Conservation (phyloP, 352 stramenopile genomes). For the Globisporangium camurandrum region DNA sequence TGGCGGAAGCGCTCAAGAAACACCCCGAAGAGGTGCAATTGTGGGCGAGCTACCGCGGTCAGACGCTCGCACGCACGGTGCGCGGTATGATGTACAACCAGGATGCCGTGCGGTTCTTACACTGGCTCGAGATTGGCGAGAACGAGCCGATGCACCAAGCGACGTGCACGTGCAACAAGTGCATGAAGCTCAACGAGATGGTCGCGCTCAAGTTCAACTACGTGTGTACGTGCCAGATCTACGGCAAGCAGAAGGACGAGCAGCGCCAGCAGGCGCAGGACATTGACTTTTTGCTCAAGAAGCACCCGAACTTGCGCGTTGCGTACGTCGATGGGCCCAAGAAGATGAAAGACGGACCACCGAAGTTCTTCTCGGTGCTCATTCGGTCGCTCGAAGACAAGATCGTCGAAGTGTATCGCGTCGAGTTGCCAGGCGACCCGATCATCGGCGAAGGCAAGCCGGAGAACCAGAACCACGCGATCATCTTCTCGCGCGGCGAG, state of each 20-base stretch:
- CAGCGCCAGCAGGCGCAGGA: slow-evolving; percentile 74
- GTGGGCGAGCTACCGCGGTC: slow-evolving; percentile 81
- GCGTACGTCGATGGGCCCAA: slow-evolving; percentile 83
- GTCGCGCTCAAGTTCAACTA: slow-evolving; percentile 88
- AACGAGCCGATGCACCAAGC: slow-evolving; percentile 82
- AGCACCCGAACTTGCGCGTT: slow-evolving; percentile 68
- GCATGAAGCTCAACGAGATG: slow-evolving; percentile 75
- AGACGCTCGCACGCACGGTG: slow-evolving; percentile 76
- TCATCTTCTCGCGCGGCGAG: slow-evolving; percentile 83
- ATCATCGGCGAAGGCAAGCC: slow-evolving; percentile 85
- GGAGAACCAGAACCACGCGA: slow-evolving; percentile 86
- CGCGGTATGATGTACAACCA: slow-evolving; percentile 89
- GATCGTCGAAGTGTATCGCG: slow-evolving; percentile 76
- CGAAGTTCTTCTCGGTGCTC: slow-evolving; percentile 80
- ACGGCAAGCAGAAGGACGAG: slow-evolving; percentile 81
- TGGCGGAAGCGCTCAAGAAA: slow-evolving; percentile 81
- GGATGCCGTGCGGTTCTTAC: slow-evolving; percentile 77
- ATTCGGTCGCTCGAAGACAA: slow-evolving; percentile 65
- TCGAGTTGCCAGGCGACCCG: slow-evolving; percentile 78
- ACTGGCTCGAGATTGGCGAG: slow-evolving; percentile 86
- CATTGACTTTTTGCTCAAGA: slow-evolving; percentile 70
- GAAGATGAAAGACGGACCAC: slow-evolving; percentile 81
- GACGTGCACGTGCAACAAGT: slow-evolving; percentile 80
- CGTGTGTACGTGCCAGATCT: slow-evolving; percentile 85
- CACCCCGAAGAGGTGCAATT: slow-evolving; percentile 71